These are phyloP conservation scores for Astrocystis sublimbata DNA, from an alignment of 495 filamentous ascomycete species.

Conservation along the genomic window DNA sequence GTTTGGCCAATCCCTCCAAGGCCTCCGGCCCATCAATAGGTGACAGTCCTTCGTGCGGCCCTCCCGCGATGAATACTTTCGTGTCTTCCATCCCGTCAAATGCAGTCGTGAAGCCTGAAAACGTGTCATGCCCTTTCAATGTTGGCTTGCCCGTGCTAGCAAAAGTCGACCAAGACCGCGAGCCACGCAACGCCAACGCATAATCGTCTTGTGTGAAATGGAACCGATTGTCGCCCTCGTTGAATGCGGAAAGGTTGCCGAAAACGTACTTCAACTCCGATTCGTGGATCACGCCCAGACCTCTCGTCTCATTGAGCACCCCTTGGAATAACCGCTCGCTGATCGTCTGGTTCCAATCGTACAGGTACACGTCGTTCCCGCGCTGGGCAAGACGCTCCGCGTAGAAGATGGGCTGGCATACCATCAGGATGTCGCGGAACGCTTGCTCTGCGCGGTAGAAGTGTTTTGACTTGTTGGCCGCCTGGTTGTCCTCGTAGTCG, in stretches of 20 bases:
- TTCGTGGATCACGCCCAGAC: constrained; percentile 45
- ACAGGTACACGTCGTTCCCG: constrained; percentile 39
- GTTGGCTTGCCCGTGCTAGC: constrained; percentile 28
- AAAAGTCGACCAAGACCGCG: constrained; percentile 37
- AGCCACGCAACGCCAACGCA: constrained; percentile 24
- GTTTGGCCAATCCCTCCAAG: constrained; percentile 16
- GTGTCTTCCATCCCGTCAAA: constrained; percentile 16
- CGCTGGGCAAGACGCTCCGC: constrained; percentile 37
- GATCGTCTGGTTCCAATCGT: constrained; percentile 47
- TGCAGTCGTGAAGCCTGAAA: constrained; percentile 27
- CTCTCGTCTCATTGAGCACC: constrained; percentile 31
- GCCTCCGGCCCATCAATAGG: constrained; percentile 27
- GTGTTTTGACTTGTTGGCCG: constrained; percentile 35
- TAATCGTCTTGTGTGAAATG: constrained; percentile 28
- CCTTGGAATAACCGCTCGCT: constrained; percentile 33
- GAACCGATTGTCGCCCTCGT: constrained; percentile 21
- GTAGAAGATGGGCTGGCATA: constrained; percentile 47
- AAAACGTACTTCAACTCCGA: constrained; percentile 51
- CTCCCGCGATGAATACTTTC: constrained; percentile 33
- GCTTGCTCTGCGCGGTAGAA: constrained; percentile 48
- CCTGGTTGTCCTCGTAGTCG: constrained; percentile 35
- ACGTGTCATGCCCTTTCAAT: constrained; percentile 23
- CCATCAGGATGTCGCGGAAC: constrained; percentile 49
- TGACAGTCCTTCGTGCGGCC: constrained; percentile 31
- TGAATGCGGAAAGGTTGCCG: constrained; percentile 34